These are phyloP conservation scores for Lathyrus aphaca DNA, from an alignment of 306 rosid genomes.

Conservation along the genomic window DNA sequence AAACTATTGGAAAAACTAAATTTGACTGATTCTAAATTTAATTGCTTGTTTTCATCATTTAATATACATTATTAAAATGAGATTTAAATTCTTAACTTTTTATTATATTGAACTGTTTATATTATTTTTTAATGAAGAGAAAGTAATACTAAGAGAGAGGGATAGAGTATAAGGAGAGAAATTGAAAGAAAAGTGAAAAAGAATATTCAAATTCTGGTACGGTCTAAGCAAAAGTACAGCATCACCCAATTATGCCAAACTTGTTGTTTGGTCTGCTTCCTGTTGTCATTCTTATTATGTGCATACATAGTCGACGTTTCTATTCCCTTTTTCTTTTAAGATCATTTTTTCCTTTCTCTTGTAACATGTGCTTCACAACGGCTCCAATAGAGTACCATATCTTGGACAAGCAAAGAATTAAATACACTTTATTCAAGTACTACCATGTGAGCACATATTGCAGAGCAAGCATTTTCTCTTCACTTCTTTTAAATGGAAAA, in stretches of 20 bases:
- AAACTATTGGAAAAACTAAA: neutral
- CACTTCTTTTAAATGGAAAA: slow-evolving; percentile 1
- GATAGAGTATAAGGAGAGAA: too few relatives aligned
- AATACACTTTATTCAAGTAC: slow-evolving; percentile 40
- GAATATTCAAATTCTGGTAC: neutral
- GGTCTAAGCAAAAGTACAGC: slow-evolving; percentile 15
- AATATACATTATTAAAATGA: neutral
- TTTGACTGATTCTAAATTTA: neutral
- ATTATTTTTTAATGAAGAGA: too few relatives aligned
- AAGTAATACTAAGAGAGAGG: too few relatives aligned
- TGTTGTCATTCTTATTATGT: slow-evolving; percentile 29
- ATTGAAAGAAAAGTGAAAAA: too few relatives aligned
- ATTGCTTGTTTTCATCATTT: neutral
- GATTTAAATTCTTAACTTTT: neutral
- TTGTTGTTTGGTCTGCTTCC: slow-evolving; percentile 44
- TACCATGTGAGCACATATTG: slow-evolving; percentile 9
- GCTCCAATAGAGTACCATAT: slow-evolving; percentile 31
- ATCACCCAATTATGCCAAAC: slow-evolving; percentile 47
- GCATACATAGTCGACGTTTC: slow-evolving; percentile 38
- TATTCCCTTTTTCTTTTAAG: slow-evolving; percentile 47
- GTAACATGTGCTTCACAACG: slow-evolving; percentile 8
- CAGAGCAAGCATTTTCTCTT: slow-evolving; percentile 18
- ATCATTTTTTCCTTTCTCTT: slow-evolving; percentile 32
- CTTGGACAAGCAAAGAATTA: slow-evolving; percentile 46
- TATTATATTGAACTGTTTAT: neutral